phyloP scores from a whole-genome alignment of 805 yeast genomes.

The Wickerhamiella kazuoi region DNA sequence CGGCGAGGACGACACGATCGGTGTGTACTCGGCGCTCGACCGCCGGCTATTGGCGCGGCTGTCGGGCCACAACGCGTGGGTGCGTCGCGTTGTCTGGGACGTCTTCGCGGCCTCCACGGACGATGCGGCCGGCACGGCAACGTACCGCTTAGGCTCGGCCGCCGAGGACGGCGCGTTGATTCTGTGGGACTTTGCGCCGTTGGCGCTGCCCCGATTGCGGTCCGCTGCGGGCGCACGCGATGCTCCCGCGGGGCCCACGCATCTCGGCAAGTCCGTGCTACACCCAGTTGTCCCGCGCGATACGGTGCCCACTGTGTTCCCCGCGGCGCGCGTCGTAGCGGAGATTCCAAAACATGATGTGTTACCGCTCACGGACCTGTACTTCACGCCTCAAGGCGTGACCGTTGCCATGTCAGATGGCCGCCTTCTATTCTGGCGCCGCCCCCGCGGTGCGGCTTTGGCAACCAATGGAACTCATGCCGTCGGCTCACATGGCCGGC shows the following conservation, averaged over 20 bases:
- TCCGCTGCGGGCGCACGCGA: conserved; percentile 2
- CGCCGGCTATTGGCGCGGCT: conserved; percentile 21
- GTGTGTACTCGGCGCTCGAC: conserved; percentile 25
- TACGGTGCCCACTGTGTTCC: conserved; percentile 15
- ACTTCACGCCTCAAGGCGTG: conserved; percentile 12
- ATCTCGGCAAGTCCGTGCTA: conserved; percentile 6
- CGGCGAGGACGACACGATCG: conserved; percentile 36
- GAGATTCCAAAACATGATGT: conserved; percentile 14
- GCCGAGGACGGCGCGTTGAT: conserved; percentile 38
- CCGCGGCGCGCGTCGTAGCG: conserved; percentile 15
- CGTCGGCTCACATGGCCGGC: no score
- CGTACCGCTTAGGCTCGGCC: conserved; percentile 33
- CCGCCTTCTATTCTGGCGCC: conserved; percentile 19
- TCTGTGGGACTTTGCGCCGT: conserved; percentile 38
- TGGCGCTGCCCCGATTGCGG: conserved; percentile 20
- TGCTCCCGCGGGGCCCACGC: background rate
- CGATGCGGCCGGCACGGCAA: background rate
- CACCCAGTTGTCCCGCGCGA: conserved; percentile 15
- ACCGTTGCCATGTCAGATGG: conserved; percentile 20
- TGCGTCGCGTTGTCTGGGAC: conserved; percentile 30
- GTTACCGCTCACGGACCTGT: conserved; percentile 16
- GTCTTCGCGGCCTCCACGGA: conserved; percentile 22
- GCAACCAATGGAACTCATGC: no score
- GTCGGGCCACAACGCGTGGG: conserved; percentile 40
- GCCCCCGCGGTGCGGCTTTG: no score